phyloP scores from a whole-genome alignment of 1,284 basidiomycete species.

The Trichosporon inkin region DNA sequence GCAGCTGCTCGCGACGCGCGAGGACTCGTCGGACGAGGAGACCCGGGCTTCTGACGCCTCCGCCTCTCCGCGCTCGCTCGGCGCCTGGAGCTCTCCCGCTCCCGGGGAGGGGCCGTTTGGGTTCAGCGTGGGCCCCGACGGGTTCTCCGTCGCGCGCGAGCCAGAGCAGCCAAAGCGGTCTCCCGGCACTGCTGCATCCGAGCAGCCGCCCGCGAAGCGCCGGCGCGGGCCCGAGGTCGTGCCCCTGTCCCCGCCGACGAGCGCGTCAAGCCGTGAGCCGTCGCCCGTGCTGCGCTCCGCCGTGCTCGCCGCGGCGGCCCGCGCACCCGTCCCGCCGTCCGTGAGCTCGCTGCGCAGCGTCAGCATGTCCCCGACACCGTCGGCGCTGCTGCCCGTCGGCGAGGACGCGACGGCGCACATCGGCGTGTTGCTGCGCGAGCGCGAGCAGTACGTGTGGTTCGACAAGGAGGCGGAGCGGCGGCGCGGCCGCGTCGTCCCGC shows the following conservation, averaged over 20 bases:
- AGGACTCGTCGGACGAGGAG: conserved; percentile 33
- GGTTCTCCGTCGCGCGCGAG: conserved; percentile 19
- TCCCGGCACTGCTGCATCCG: background rate
- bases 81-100: too few species aligned
- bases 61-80: too few species aligned
- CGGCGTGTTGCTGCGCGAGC: conserved; percentile 33
- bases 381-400: background rate
- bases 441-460: conserved; percentile 29
- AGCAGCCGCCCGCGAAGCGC: background rate
- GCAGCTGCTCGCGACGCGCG: conserved; percentile 24
- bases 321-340: background rate
- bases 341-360: conserved; percentile 15
- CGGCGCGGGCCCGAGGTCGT: background rate
- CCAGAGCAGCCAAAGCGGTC: background rate
- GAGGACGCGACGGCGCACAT: conserved; percentile 19
- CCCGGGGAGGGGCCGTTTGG: conserved; percentile 21
- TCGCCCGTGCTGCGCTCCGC: background rate
- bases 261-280: background rate
- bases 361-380: conserved; percentile 13
- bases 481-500: conserved; percentile 14
- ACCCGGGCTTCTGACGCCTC: background rate
- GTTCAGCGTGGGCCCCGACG: conserved; percentile 33
- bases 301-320: background rate
- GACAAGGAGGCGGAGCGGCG: conserved; percentile 15
- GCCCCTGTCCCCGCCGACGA: conserved; percentile 12